Percentiles rank a stretch among this genome's conserved stretches.
Evolutionary conservation across 2,329 filamentous ascomycete species (phyloP).

Genomic region (Apiospora hydei): DNA sequence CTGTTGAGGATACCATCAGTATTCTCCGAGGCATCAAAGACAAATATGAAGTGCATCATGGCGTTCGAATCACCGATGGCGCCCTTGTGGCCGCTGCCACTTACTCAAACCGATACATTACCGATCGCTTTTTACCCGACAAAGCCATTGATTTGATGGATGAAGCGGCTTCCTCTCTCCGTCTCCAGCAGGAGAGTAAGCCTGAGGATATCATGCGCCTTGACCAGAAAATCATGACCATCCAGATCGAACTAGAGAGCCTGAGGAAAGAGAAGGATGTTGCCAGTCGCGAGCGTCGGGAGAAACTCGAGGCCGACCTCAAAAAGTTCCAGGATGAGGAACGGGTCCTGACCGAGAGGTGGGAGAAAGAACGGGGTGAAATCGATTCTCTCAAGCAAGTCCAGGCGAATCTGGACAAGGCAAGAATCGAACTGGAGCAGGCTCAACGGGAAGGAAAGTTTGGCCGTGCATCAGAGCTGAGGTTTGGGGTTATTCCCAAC

Average conservation of each 20-base stretch:
- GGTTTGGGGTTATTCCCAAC: constrained; percentile 85
- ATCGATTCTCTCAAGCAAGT: constrained; percentile 87
- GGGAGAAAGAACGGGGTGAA: constrained; percentile 88
- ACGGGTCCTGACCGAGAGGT: constrained; percentile 76
- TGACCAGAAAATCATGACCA: constrained; percentile 94
- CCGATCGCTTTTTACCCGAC: constrained; percentile 92
- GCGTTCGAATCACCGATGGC: constrained; percentile 91
- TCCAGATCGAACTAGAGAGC: constrained; percentile 96
- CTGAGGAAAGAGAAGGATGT: constrained; percentile 93
- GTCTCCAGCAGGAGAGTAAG: constrained; percentile 95
- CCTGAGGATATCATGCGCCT: constrained; percentile 92
- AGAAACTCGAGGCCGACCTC: constrained; percentile 82
- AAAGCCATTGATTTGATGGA: constrained; percentile 98
- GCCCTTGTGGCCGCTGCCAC: constrained; percentile 91
- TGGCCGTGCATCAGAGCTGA: constrained; percentile 85
- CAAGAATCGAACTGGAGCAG: constrained; percentile 83
- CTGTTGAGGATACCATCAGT: constrained; percentile 90
- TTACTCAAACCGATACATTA: constrained; percentile 95
- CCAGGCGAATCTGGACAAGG: constrained; percentile 87
- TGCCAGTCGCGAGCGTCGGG: constrained; percentile 83
- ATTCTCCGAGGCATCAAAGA: constrained; percentile 97
- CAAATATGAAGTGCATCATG: constrained; percentile 96
- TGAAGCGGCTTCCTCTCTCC: constrained; percentile 88
- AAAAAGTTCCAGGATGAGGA: constrained; percentile 81
- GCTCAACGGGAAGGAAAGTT: constrained; percentile 91